Percentiles rank a stretch among this genome's conserved stretches.
Evolutionary conservation across 2,329 filamentous ascomycete genomes (phyloP).

Genomic region (Chaetomiaceae sp.): DNA sequence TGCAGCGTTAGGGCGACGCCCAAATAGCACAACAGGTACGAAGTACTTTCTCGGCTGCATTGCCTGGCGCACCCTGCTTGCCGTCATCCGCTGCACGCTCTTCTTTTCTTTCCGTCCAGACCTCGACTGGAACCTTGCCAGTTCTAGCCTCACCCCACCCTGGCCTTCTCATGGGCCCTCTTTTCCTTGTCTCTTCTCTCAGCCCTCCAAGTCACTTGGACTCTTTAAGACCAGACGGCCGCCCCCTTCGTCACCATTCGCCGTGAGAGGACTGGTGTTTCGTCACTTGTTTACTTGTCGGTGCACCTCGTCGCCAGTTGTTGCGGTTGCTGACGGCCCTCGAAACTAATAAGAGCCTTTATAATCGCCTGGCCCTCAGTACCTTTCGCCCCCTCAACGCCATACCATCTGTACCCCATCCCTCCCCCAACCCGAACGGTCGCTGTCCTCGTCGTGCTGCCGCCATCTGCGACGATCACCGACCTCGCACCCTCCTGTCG

Average conservation of each 20-base stretch:
- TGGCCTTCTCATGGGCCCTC: not conserved
- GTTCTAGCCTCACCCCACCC: slow-evolving; percentile 1
- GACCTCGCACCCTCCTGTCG: not conserved
- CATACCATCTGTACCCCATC: too few species aligned
- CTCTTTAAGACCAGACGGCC: not conserved
- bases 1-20: slow-evolving; percentile 2
- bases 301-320: not conserved
- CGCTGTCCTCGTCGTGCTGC: not conserved
- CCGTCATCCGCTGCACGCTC: slow-evolving; percentile 2
- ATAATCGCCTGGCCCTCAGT: not conserved
- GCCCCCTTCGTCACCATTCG: not conserved
- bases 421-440: too few species aligned
- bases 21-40: slow-evolving; percentile 18
- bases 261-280: not conserved
- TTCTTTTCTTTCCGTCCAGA: too few species aligned
- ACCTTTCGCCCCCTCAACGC: not conserved
- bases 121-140: not conserved
- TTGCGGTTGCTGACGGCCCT: not conserved
- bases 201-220: not conserved
- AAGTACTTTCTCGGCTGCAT: slow-evolving; percentile 11
- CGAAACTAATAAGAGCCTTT: not conserved
- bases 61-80: slow-evolving; percentile 8
- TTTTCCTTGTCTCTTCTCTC: not conserved
- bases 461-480: slow-evolving; percentile 9
- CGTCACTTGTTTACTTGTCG: slow-evolving; percentile 2